phyloP scores from a whole-genome alignment of 805 yeast genomes.

The Aciculoconidium aculeatum region DNA sequence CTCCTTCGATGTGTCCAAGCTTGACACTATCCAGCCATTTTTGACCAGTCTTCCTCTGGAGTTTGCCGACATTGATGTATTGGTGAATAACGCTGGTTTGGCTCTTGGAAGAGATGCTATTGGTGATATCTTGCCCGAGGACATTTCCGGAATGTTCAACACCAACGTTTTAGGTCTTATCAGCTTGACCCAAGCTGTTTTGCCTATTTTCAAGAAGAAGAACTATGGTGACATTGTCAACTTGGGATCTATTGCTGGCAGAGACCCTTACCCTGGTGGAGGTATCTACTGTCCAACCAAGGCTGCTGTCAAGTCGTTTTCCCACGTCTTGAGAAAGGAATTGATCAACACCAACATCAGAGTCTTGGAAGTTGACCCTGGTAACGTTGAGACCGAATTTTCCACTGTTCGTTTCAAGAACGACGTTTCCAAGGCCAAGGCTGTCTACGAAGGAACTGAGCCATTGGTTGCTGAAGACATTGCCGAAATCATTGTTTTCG shows the following conservation, averaged over 20 bases:
- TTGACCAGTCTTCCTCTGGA: conserved; percentile 50
- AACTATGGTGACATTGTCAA: conserved; percentile 71
- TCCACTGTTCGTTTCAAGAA: conserved; percentile 61
- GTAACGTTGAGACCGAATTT: conserved; percentile 76
- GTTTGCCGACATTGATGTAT: conserved; percentile 58
- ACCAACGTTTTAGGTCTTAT: conserved; percentile 88
- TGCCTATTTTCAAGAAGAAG: conserved; percentile 65
- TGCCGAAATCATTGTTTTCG: conserved; percentile 68
- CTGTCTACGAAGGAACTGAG: conserved; percentile 59
- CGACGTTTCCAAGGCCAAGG: conserved; percentile 53
- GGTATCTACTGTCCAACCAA: conserved; percentile 73
- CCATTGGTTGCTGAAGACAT: conserved; percentile 71
- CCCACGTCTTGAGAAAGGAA: conserved; percentile 70
- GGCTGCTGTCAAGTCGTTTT: conserved; percentile 65
- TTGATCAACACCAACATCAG: conserved; percentile 63
- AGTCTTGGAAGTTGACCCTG: conserved; percentile 72
- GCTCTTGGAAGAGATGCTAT: conserved; percentile 77
- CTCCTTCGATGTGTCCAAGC: conserved; percentile 37
- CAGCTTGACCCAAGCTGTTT: conserved; percentile 71
- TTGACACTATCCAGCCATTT: conserved; percentile 43
- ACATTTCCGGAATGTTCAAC: conserved; percentile 69
- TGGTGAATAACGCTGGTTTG: conserved; percentile 68
- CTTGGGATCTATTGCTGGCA: conserved; percentile 73
- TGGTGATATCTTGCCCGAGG: conserved; percentile 59
- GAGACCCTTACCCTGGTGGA: conserved; percentile 76